Evolutionary conservation across 768 basidiomycete genomes (phyloP).

Genomic region (Postia placenta): DNA sequence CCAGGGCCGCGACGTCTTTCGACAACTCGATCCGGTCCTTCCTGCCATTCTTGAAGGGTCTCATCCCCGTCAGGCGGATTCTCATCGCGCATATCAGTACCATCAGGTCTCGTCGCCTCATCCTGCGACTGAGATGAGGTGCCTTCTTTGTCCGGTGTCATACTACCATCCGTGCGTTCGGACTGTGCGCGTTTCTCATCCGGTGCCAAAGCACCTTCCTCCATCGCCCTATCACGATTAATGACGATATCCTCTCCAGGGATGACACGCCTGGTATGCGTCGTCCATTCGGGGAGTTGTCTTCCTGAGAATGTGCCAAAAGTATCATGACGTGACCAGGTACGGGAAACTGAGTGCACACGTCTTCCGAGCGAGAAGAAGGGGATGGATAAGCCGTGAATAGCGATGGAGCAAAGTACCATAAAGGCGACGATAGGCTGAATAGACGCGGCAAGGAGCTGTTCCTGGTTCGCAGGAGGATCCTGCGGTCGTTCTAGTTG

Average conservation of each 20-base stretch:
- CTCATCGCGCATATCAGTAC: conserved; percentile 26
- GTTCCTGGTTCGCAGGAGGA: conserved; percentile 50
- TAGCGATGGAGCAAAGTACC: conserved; percentile 85
- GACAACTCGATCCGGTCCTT: conserved; percentile 61
- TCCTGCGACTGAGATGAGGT: conserved; percentile 11
- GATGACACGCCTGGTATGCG: conserved; percentile 62
- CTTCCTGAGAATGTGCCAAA: conserved; percentile 20
- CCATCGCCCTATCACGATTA: conserved; percentile 69
- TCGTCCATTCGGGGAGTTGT: conserved; percentile 75
- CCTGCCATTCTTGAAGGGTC: conserved; percentile 54
- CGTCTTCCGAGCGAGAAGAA: conserved; percentile 89
- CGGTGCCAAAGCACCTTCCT: conserved; percentile 36
- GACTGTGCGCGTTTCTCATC: conserved; percentile 19
- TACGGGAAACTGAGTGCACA: conserved; percentile 87
- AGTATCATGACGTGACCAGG: conserved; percentile 77
- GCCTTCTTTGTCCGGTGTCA: conserved; percentile 5
- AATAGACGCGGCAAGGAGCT: conserved; percentile 66
- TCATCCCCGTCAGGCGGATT: conserved; percentile 40
- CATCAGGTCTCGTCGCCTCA: conserved; percentile 26
- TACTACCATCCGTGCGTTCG: conserved; percentile 2
- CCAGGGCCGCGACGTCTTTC: conserved; percentile 55
- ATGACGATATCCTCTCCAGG: conserved; percentile 77
- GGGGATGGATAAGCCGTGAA: conserved; percentile 90
- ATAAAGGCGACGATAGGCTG: conserved; percentile 94
- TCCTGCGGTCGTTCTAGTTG: conserved; percentile 42